A percentile compares a stretch with the other conserved stretches of the same genome.
Evolutionary conservation across 192 early-diverging fungal genomes (phyloP).

Genomic region (Dissophora ornata): DNA sequence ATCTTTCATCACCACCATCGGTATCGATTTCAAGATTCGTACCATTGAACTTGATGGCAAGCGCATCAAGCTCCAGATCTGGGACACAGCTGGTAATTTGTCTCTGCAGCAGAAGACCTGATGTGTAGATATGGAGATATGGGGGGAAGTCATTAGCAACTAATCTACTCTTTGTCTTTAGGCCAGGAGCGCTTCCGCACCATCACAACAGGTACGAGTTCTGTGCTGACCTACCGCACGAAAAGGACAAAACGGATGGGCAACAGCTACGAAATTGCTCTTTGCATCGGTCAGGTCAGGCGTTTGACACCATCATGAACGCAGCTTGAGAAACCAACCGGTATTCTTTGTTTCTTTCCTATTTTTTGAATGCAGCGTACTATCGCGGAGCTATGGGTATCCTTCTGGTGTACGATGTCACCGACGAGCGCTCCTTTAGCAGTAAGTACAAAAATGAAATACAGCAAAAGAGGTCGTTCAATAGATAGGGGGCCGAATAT

Average conservation of each 20-base stretch:
- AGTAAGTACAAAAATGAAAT: conserved; percentile 67
- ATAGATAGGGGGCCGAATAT: no score
- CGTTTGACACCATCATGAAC: no score
- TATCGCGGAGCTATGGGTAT: conserved; percentile 99
- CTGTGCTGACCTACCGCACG: no score
- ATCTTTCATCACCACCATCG: conserved; percentile 99
- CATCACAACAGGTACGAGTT: conserved; percentile 88
- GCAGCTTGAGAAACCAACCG: no score
- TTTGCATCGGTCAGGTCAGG: no score
- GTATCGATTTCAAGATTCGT: conserved; percentile 99
- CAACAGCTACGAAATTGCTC: no score
- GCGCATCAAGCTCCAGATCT: conserved; percentile 99
- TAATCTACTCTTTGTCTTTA: conserved; percentile 9
- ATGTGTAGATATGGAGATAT: no score
- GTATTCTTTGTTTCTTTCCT: not conserved
- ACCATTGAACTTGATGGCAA: conserved; percentile 99
- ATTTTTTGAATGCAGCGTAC: conserved; percentile 74
- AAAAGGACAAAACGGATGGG: no score
- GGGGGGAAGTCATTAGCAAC: no score
- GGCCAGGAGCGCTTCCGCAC: conserved; percentile 98
- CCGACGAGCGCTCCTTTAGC: conserved; percentile 97
- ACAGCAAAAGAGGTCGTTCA: no score
- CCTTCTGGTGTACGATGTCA: conserved; percentile 97
- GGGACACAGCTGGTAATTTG: conserved; percentile 90
- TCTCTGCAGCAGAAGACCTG: not conserved